Evolutionary conservation across 352 stramenopile species (phyloP).

Genomic region (Phytophthora podocarpi): DNA sequence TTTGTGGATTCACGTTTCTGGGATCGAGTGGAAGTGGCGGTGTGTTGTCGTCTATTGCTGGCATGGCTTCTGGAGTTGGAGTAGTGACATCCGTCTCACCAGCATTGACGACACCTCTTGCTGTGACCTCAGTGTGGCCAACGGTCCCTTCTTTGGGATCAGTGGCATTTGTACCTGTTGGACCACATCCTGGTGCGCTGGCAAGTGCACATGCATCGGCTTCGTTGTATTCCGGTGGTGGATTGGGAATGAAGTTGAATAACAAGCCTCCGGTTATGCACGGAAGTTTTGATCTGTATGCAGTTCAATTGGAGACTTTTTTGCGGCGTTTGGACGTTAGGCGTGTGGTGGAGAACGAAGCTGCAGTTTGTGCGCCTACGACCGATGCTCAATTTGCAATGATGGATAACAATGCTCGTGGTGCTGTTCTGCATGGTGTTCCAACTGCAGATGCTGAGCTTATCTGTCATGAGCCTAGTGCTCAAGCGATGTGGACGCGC

Average conservation of each 20-base stretch:
- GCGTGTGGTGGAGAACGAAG: background rate
- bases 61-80: too few species aligned
- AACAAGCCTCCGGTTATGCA: conserved; percentile 2
- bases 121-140: background rate
- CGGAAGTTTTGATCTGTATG: conserved; percentile 4
- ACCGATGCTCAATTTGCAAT: background rate
- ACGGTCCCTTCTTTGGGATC: background rate
- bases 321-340: background rate
- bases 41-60: too few species aligned
- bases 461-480: background rate
- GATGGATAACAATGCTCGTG: background rate
- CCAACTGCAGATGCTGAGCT: background rate
- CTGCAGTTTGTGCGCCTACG: background rate
- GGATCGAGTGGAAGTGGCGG: too few species aligned
- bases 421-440: background rate
- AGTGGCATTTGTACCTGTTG: background rate
- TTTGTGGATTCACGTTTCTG: too few species aligned
- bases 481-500: background rate
- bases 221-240: background rate
- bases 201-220: background rate
- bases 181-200: too few species aligned
- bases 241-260: conserved; percentile 2
- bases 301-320: conserved; percentile 4
- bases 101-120: too few species aligned
- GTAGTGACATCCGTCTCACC: too few species aligned